phyloP scores from a whole-genome alignment of 805 yeast species.

The Candida germanica region DNA sequence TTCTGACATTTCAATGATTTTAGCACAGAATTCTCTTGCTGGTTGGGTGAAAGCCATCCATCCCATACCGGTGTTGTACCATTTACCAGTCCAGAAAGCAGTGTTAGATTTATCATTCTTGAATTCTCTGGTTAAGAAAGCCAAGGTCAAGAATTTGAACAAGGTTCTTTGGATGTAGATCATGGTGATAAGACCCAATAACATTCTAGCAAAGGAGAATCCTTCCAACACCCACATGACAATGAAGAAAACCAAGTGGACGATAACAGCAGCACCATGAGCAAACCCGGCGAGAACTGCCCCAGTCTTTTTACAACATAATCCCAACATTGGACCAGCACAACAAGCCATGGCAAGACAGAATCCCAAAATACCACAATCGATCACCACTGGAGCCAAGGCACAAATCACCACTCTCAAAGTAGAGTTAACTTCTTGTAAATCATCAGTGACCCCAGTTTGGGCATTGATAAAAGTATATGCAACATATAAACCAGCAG shows the following conservation, averaged over 20 bases:
- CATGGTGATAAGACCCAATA: slow-evolving; percentile 81
- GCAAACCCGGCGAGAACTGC: slow-evolving; percentile 94
- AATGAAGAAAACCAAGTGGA: slow-evolving; percentile 84
- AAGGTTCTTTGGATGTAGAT: slow-evolving; percentile 83
- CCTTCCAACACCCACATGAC: slow-evolving; percentile 97
- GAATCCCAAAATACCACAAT: slow-evolving; percentile 78
- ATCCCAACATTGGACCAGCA: slow-evolving; percentile 91
- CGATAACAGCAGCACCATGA: slow-evolving; percentile 88
- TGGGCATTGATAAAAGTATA: slow-evolving; percentile 82
- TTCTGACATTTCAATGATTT: slow-evolving; percentile 89
- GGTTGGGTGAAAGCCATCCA: slow-evolving; percentile 95
- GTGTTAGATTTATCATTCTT: slow-evolving; percentile 93
- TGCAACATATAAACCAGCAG: slow-evolving; percentile 71
- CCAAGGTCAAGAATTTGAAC: slow-evolving; percentile 77
- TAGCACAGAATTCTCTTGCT: slow-evolving; percentile 89
- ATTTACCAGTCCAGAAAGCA: slow-evolving; percentile 99
- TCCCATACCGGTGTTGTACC: slow-evolving; percentile 95
- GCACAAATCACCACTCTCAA: slow-evolving; percentile 76
- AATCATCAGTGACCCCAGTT: slow-evolving; percentile 63
- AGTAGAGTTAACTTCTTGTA: slow-evolving; percentile 60
- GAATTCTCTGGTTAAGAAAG: slow-evolving; percentile 88
- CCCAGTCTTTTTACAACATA: slow-evolving; percentile 97
- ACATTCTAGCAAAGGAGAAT: slow-evolving; percentile 81
- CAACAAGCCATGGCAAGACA: slow-evolving; percentile 88
- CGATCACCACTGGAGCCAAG: slow-evolving; percentile 86